phyloP scores from a whole-genome alignment of 305 asterid genomes.

The Fraxinus latifolia region DNA sequence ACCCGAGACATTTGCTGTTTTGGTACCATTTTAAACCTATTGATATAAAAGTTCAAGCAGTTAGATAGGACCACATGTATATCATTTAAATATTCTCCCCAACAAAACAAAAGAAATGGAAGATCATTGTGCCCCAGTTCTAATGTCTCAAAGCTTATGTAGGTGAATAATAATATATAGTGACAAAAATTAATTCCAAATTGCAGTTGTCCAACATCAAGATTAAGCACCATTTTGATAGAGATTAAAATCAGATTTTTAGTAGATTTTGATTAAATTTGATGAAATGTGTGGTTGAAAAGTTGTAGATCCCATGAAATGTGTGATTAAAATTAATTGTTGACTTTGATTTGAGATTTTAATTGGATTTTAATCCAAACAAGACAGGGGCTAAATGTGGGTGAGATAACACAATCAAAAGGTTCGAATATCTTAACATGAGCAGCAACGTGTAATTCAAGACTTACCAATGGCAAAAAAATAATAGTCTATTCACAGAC shows the following conservation, averaged over 20 bases:
- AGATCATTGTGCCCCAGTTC: not conserved
- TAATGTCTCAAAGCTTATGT: not conserved
- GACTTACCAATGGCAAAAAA: not conserved
- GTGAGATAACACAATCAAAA: not conserved
- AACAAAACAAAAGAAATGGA: not conserved
- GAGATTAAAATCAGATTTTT: no score
- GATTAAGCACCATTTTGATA: no score
- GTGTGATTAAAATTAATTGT: no score
- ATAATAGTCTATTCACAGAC: not conserved
- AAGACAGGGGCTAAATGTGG: no score
- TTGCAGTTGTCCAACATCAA: not conserved
- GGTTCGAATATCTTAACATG: not conserved
- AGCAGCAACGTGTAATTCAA: not conserved
- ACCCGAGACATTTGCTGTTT: not conserved
- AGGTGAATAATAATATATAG: not conserved
- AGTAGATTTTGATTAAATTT: no score
- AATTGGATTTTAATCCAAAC: no score
- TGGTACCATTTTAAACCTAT: not conserved
- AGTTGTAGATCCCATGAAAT: no score
- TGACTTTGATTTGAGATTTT: no score
- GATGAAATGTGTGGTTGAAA: no score
- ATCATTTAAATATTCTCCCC: not conserved
- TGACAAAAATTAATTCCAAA: not conserved
- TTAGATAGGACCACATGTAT: not conserved
- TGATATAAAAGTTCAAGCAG: not conserved